phyloP scores from a whole-genome alignment of 2,329 filamentous ascomycete species.

The Dactylonectria estremocensis region DNA sequence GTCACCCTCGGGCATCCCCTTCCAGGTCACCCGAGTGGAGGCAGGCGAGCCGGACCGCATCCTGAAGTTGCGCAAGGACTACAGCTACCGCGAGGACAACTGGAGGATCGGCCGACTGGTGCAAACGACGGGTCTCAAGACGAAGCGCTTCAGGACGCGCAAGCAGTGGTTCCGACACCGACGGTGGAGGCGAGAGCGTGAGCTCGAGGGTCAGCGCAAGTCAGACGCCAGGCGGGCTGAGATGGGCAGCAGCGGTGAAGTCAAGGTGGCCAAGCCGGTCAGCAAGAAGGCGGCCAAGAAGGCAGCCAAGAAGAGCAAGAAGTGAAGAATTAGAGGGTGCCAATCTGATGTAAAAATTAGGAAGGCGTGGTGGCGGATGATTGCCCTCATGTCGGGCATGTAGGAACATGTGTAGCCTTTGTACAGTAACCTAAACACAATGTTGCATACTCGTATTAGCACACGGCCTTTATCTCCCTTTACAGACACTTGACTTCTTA shows the following conservation, averaged over 20 bases:
- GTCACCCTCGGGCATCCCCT: conserved; percentile 67
- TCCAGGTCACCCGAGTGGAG: conserved; percentile 60
- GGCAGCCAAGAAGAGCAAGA: conserved; percentile 58
- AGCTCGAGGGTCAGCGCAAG: conserved; percentile 59
- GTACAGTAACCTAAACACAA: conserved; percentile 38
- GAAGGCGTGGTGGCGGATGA: neutral
- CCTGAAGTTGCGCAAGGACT: conserved; percentile 66
- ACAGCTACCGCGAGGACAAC: conserved; percentile 74
- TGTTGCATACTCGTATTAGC: conserved; percentile 26
- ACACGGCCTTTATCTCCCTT: neutral
- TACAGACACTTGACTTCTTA: too few species aligned
- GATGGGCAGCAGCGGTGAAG: conserved; percentile 51
- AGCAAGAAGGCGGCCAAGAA: conserved; percentile 57
- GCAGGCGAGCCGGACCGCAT: conserved; percentile 62
- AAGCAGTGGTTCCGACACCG: conserved; percentile 64
- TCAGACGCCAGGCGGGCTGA: conserved; percentile 54
- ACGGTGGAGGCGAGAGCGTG: conserved; percentile 60
- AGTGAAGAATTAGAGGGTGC: conserved; percentile 38
- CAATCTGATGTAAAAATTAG: conserved; percentile 14
- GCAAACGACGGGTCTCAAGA: conserved; percentile 65
- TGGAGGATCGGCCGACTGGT: conserved; percentile 71
- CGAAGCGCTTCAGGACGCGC: conserved; percentile 66
- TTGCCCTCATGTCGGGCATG: conserved; percentile 33
- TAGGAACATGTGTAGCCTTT: conserved; percentile 48
- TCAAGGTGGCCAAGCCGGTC: conserved; percentile 51